Evolutionary conservation across 2,329 filamentous ascomycete genomes (phyloP), one percentile per base, ranked within the genome.

Genomic region (Leptographium flavum): DNA sequence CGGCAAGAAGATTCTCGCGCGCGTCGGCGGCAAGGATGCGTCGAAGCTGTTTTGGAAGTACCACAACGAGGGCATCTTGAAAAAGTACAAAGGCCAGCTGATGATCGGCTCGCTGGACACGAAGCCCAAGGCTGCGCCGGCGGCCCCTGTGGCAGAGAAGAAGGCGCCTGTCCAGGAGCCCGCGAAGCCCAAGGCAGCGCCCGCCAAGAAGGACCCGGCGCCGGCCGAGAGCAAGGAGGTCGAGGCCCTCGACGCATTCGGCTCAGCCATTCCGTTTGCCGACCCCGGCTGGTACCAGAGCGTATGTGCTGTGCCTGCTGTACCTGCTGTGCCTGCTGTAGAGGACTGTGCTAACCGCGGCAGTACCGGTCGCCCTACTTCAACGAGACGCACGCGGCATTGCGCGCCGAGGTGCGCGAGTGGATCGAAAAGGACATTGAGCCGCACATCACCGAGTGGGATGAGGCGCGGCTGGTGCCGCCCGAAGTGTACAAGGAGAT

Each of bases 301-400:
- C 53, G 87, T 93, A 71, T 63, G 86, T 62, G 28, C 21, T 28
- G 38, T 42, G 13, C n/a, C 39, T 37, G 19, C 15, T 21, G 6
- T 17, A 6, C 17, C 33, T 27, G 42, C 15, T 32, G 1, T 23
- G 4, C 17, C 28, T 15, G 7, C 22, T 13, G 23, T 45, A 15
- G 19, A 11, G 19, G 5, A 11, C 13, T 10, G 13, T 4, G 11
- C 30, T 31, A 31, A 36, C 33, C 15, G 36, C 13, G n/a, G n/a
- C 52, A 93, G 84, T 94, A 94, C 66, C 85, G 94, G 68, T 94
- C 90, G 2, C 87, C 90, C 25, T 96, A 95, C 74, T 94, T 83
- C 74, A 95, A 95, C 67, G 82, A 94, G 65, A 80, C 86, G 5
- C 92, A 98, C 64, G 88, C 79, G 46, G 87, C 87, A 43, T 81